These are phyloP conservation scores for Xerophyta viscosa DNA, from an alignment of 106 monocot genomes.

Conservation along the genomic window DNA sequence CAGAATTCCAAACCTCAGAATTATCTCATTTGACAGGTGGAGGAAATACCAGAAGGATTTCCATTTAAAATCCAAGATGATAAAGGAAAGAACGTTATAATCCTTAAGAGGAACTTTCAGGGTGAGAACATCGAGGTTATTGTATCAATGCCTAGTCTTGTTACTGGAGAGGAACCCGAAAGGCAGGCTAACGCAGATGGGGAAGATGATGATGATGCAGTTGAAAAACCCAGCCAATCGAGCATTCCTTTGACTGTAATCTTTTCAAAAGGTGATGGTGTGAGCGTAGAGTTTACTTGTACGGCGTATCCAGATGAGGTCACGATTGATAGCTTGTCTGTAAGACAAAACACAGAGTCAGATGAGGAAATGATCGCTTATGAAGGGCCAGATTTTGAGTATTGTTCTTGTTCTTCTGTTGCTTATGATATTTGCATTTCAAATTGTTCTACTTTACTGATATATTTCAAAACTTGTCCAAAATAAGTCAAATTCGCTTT, in stretches of 20 bases:
- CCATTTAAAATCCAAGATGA: constrained; percentile 66
- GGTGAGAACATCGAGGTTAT: constrained; percentile 51
- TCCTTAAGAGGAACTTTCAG: constrained; percentile 41
- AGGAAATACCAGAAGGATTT: constrained; percentile 53
- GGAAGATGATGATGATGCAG: constrained; percentile 9
- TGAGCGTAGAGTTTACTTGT: constrained; percentile 54
- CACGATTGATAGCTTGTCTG: constrained; percentile 59
- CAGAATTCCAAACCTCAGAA: too few species aligned
- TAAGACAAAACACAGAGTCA: constrained; percentile 18
- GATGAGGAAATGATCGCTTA: constrained; percentile 45
- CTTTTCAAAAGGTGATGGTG: constrained; percentile 30
- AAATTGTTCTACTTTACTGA: too few species aligned
- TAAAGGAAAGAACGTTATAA: constrained; percentile 33
- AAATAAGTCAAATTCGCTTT: too few species aligned
- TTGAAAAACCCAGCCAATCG: constrained; percentile 24
- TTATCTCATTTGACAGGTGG: constrained; percentile 25
- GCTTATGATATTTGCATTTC: background rate
- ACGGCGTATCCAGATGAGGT: constrained; percentile 73
- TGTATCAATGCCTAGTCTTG: constrained; percentile 64
- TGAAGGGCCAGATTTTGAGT: constrained; percentile 73
- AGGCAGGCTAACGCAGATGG: constrained; percentile 6
- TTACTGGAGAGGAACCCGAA: constrained; percentile 60
- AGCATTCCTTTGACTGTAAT: constrained; percentile 50
- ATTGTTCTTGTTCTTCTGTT: background rate
- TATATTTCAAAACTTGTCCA: too few species aligned